Base-by-base conservation (phyloP, 2,329 filamentous ascomycete genomes). In the Cordyceps sp. region DNA sequence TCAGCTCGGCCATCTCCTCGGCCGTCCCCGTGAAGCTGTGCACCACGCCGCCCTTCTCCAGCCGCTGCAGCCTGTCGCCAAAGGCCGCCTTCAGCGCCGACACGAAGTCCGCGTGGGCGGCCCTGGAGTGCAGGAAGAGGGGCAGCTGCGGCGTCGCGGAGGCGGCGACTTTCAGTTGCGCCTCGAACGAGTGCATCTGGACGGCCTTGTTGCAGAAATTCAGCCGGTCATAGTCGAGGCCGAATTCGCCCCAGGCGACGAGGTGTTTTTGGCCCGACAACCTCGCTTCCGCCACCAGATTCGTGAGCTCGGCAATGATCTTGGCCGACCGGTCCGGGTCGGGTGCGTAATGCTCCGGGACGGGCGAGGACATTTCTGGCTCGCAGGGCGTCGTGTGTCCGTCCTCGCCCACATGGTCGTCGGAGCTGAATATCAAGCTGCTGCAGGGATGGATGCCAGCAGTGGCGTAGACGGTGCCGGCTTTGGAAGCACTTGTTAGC, bases 371-470 rank as follows among this genome's bases (percentile, higher is more conserved):
- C 5, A 65, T 52, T 49, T 69, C 53, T 13, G 69, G 56, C 26
- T 73, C 72, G 37, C 65, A 73, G 5, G 66, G 63, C 10, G 59
- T 55, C 6, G 59, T 62, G 21, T 43, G 38, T 10, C 33, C 38
- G 8, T 59, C 54, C 37, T 64, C 59, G 36, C 14, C 18, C n/a
- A 12, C 9, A 10, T 60, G 52, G 30, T 60, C 58, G 5, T 54
- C 48, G 38, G 62, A 58, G 41, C 79, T 77, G 52, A 98, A 93
- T 33, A 80, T 72, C 39, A 78, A 72, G 42, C 81, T 82, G 40
- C 74, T 79, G 56, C 90, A 98, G 12, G 90, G 90, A 51, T 98
- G 90, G 27, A 98, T 84, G 40, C 90, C 90, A 9, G 93, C 77
- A 2, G 90, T 98, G 16, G 80, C 77, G 53, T 84, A 98, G 47